phyloP scores from a whole-genome alignment of 2,329 filamentous ascomycete genomes.

The Neodidymelliopsis sp. region DNA sequence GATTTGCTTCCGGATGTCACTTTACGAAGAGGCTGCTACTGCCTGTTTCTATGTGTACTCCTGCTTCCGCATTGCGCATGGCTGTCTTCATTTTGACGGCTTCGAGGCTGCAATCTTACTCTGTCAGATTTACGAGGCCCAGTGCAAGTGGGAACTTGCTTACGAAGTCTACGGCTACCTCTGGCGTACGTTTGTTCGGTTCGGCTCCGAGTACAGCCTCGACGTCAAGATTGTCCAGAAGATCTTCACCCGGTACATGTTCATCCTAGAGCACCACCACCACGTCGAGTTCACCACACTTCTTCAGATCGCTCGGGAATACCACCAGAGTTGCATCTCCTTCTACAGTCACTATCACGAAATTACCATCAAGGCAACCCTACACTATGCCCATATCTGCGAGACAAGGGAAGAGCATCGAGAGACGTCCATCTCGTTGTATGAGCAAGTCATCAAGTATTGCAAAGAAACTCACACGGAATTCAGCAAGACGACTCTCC shows the following conservation, averaged over 20 bases:
- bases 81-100: slow-evolving; percentile 48
- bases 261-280: slow-evolving; percentile 55
- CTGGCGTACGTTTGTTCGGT: slow-evolving; percentile 57
- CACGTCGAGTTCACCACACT: slow-evolving; percentile 54
- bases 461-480: slow-evolving; percentile 30
- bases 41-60: slow-evolving; percentile 31
- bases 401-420: slow-evolving; percentile 41
- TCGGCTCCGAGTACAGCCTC: slow-evolving; percentile 51
- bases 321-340: slow-evolving; percentile 56
- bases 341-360: slow-evolving; percentile 47
- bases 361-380: slow-evolving; percentile 49
- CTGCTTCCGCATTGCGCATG: slow-evolving; percentile 27
- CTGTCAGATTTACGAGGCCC: slow-evolving; percentile 55
- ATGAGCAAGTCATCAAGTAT: slow-evolving; percentile 31
- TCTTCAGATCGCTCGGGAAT: slow-evolving; percentile 58
- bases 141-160: slow-evolving; percentile 56
- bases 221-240: slow-evolving; percentile 56
- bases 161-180: slow-evolving; percentile 56
- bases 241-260: slow-evolving; percentile 58
- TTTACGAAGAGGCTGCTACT: slow-evolving; percentile 28
- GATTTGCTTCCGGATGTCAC: slow-evolving; percentile 29
- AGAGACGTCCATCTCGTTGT: slow-evolving; percentile 28
- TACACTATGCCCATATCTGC: slow-evolving; percentile 54
- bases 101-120: slow-evolving; percentile 58
- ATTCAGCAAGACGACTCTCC: slow-evolving; percentile 43